These are phyloP conservation scores for Rosa hybrid DNA, from an alignment of 331 rosid species.

Conservation along the genomic window DNA sequence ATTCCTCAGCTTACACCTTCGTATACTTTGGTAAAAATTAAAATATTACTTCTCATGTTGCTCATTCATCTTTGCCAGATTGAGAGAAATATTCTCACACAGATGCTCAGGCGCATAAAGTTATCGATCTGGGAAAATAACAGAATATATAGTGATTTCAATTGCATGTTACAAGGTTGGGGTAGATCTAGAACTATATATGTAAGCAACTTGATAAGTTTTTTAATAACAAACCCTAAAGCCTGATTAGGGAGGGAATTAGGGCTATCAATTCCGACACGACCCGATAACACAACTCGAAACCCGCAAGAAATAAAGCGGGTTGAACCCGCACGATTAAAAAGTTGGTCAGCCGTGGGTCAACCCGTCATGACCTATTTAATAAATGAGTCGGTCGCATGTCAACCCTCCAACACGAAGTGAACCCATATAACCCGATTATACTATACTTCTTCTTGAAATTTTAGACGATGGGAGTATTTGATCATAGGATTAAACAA, in stretches of 20 bases:
- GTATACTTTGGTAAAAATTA: constrained; percentile 4
- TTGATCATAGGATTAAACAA: too few species aligned
- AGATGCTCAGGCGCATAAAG: constrained; percentile 7
- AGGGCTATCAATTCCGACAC: too few species aligned
- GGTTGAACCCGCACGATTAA: too few species aligned
- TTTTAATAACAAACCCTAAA: not conserved
- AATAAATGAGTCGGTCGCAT: too few species aligned
- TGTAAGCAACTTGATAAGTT: not conserved
- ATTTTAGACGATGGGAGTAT: too few species aligned
- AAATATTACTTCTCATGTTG: constrained; percentile 13
- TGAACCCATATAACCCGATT: too few species aligned
- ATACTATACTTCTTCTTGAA: too few species aligned
- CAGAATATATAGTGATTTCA: not conserved
- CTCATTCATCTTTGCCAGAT: constrained; percentile 13
- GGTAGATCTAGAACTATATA: not conserved
- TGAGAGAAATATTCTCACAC: constrained; percentile 10
- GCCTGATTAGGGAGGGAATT: constrained; percentile 6
- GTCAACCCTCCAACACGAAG: too few species aligned
- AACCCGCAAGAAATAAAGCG: too few species aligned
- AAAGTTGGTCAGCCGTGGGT: too few species aligned
- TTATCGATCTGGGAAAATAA: not conserved
- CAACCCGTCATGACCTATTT: too few species aligned
- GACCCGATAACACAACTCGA: too few species aligned
- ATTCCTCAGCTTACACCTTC: constrained; percentile 37
- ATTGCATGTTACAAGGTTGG: not conserved